Evolutionary conservation across 352 stramenopile genomes (phyloP), one percentile per base, ranked within the genome.

Genomic region (Blastocystis sp.): DNA sequence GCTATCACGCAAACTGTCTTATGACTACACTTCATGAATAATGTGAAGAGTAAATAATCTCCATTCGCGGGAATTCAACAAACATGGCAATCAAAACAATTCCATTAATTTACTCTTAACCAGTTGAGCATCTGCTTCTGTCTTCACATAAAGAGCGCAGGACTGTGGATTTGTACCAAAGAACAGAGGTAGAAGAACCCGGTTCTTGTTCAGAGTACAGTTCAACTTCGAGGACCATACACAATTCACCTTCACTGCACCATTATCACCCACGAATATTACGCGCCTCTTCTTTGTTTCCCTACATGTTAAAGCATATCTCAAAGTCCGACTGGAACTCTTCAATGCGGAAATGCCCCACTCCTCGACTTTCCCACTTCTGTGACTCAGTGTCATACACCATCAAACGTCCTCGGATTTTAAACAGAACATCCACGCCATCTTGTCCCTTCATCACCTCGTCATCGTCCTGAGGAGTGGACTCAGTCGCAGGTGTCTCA

Each of bases 11-110:
- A 45, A 41, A 80, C 20, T 39, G 20, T 15, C 37, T 80, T 80
- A 64, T 47, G 23, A 23, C 11, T 80, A 23, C 70, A 80, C 53
- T 45, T 53, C 70, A 80, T 80, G 11, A 5, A 20, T n/a, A 43
- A 20, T 11, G 34, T 45, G 64, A 41, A 34, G n/a, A 15, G 20
- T 59, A 59, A 39, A 55, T 0, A 77, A 34, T 26, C 11, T 77
- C 29, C 4, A 26, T 8, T 55, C 39, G 66, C 7, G 66, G 15
- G 26, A 55, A 34, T 80, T 8, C 43, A 80, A 80, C 70, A 80
- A 80, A 80, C 70, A 80, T 61, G 18, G 23, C 26, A 80, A 64
- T 29, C 39, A 80, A n/a, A 80, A 80, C 13, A 23, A 61, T 26
- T 80, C 45, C 55, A 50, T 23, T 26, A 80, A 41, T 47, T 80